Evolutionary conservation across 2,329 filamentous ascomycete species (phyloP).

Genomic region (Diaporthe longicolla): DNA sequence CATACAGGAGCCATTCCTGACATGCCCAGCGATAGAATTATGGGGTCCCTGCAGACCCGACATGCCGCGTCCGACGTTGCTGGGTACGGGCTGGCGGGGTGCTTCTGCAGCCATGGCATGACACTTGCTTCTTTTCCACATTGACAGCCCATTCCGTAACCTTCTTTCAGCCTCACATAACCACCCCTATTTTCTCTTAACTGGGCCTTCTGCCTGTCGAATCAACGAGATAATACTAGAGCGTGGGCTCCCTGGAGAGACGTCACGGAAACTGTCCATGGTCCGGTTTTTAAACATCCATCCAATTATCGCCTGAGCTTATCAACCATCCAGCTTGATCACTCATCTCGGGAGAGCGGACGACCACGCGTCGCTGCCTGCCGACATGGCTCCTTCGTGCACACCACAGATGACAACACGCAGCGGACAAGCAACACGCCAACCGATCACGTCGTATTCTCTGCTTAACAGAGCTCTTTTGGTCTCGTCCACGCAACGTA

Average conservation of each 20-base stretch:
- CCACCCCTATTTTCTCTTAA: conserved; percentile 6
- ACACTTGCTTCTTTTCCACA: conserved; percentile 27
- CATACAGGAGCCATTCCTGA: conserved; percentile 17
- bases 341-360: conserved; percentile 9
- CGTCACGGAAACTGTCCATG: conserved; percentile 19
- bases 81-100: conserved; percentile 31
- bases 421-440: neutral
- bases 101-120: conserved; percentile 41
- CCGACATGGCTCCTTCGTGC: neutral
- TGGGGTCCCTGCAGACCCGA: conserved; percentile 29
- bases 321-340: neutral
- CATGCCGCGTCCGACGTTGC: conserved; percentile 34
- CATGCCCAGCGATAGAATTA: conserved; percentile 7
- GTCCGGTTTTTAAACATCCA: conserved; percentile 1
- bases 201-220: conserved; percentile 19
- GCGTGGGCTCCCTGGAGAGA: neutral
- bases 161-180: conserved; percentile 31
- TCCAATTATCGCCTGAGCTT: conserved; percentile 15
- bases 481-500: too few relatives aligned
- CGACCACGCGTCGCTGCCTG: conserved; percentile 10
- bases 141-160: conserved; percentile 11
- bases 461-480: neutral
- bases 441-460: neutral
- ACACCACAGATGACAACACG: neutral
- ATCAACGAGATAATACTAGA: neutral